These are phyloP conservation scores for Juncus effusus DNA, from an alignment of 176 grass and related monocot genomes.

Conservation along the genomic window DNA sequence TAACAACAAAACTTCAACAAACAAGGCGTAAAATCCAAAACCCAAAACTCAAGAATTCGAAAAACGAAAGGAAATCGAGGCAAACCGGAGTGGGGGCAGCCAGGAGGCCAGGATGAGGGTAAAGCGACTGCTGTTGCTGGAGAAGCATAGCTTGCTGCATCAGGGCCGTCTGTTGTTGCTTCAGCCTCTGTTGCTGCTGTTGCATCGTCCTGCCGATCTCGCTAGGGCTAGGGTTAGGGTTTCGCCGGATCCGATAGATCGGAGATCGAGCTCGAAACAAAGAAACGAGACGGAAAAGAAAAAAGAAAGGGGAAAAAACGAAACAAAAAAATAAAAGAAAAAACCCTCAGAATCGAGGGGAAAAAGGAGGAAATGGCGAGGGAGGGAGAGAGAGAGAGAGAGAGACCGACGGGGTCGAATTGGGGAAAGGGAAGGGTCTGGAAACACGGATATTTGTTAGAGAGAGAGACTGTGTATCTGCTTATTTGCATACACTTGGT, in stretches of 20 bases:
- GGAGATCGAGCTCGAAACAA: conserved; percentile 4
- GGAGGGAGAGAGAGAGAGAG: conserved; percentile 4
- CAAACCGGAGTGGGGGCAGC: conserved; percentile 73
- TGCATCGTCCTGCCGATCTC: conserved; percentile 42
- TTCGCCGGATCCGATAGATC: conserved; percentile 15
- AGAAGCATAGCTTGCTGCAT: conserved; percentile 80
- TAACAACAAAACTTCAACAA: neutral
- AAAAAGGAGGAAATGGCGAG: conserved; percentile 5
- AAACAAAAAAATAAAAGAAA: conserved; percentile 27
- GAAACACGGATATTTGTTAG: conserved; percentile 29
- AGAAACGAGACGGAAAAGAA: neutral
- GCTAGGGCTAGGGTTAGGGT: conserved; percentile 54
- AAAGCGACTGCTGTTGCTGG: conserved; percentile 64
- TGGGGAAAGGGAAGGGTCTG: conserved; percentile 11
- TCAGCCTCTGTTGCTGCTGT: conserved; percentile 52
- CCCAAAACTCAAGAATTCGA: conserved; percentile 6
- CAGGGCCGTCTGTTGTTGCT: conserved; percentile 55
- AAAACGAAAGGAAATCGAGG: neutral
- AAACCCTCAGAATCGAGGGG: conserved; percentile 31
- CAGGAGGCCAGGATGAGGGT: conserved; percentile 74
- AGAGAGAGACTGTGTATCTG: neutral
- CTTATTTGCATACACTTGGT: conserved; percentile 1
- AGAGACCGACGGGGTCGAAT: neutral
- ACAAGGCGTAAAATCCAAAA: neutral
- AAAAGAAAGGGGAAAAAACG: conserved; percentile 13